Base-by-base conservation (phyloP, 495 filamentous ascomycete species). In the Penicillium bovifimosum region DNA sequence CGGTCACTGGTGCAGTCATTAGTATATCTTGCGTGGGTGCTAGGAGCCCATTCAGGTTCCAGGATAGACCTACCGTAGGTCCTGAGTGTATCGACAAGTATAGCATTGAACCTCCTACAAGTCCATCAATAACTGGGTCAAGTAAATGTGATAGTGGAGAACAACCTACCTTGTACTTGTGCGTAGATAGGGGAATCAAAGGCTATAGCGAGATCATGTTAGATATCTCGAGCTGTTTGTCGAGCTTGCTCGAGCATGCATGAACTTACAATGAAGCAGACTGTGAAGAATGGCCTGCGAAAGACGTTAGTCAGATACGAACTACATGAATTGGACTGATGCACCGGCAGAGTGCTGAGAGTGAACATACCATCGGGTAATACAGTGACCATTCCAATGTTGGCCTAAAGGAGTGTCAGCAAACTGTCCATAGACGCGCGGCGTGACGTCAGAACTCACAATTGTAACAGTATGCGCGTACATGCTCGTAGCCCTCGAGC, bases 381-480 rank as follows among this genome's bases (percentile, higher is more conserved):
- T 52, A 42, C 77, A 80, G 60, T 75, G 74, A 16, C 73, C 78
- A 53, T 72, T 72, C 72, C 74, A 79, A 50, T 79, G 72, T 39
- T 73, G 69, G 53, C 76, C 76, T 80, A 31, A 20, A 34, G 29
- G 24, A 41, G 28, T 18, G 48, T 41, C 6, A 17, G 45, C 27
- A 24, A 42, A 11, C 2, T 24, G 26, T 7, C 24, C 16, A 33
- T 36, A 18, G 9, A 31, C 36, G 14, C 41, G 18, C 47, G 33
- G 14, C 41, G 18, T 51, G 33, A 18, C 31, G 32, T 27, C 24
- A 38, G 33, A 36, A 64, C 75, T 50, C 55, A 79, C 76, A 81
- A 49, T 81, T 80, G 33, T 78, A 73, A 54, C 78, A 81, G 61
- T 77, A 76, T 32, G 76, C 78, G 29, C 76, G 70, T 8, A 79